Conservation (phyloP, 768 basidiomycete species). For the Auricularia auricula-judae region DNA sequence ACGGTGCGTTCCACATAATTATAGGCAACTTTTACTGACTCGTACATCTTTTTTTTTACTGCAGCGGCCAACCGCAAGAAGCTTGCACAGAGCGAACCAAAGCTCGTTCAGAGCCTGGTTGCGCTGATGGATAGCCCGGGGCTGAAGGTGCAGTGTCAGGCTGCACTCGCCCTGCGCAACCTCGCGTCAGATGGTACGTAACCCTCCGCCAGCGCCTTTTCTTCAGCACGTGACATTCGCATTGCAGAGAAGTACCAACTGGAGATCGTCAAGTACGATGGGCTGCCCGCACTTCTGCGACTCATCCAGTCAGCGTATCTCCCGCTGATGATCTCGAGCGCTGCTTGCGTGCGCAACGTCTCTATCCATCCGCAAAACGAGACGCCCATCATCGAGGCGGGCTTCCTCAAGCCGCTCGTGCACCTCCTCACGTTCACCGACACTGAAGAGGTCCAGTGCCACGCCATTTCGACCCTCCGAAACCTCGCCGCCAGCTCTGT, state of each 20-base stretch:
- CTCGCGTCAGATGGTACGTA: constrained; percentile 86
- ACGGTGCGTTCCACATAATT: constrained; percentile 38
- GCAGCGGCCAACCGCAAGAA: constrained; percentile 71
- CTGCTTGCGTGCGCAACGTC: constrained; percentile 97
- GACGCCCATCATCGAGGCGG: constrained; percentile 97
- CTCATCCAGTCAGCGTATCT: constrained; percentile 94
- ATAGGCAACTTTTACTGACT: not conserved
- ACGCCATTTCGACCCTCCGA: constrained; percentile 93
- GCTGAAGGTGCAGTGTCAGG: constrained; percentile 97
- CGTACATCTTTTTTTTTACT: constrained; percentile 1
- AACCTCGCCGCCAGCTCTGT: constrained; percentile 95
- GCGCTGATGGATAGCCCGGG: constrained; percentile 94
- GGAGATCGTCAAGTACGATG: constrained; percentile 94
- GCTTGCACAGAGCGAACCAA: constrained; percentile 87
- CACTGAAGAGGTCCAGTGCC: constrained; percentile 99
- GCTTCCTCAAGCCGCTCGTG: constrained; percentile 92
- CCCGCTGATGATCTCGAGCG: constrained; percentile 93
- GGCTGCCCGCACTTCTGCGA: constrained; percentile 82
- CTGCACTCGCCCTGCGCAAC: constrained; percentile 90
- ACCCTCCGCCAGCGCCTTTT: not conserved
- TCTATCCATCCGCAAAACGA: constrained; percentile 98
- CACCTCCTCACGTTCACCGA: constrained; percentile 96
- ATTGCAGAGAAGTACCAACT: constrained; percentile 89
- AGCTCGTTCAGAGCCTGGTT: constrained; percentile 86
- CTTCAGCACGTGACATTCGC: not conserved